phyloP scores from a whole-genome alignment of 1,139 yeast genomes.

The Yamadazyma jaroonii region DNA sequence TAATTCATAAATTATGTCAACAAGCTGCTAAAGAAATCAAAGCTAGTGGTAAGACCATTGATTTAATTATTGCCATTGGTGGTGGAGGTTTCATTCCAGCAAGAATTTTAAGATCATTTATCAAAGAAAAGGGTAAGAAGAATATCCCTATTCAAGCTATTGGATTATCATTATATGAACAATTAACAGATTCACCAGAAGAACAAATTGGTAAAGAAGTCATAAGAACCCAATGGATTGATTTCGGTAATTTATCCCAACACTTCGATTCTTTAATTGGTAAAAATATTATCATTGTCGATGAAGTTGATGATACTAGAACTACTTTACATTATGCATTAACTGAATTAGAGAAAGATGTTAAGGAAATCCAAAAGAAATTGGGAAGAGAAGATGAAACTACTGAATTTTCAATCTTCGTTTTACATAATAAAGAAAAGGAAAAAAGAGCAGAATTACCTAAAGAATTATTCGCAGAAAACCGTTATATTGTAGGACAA shows the following conservation, averaged over 20 bases:
- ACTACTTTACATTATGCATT: slow-evolving; percentile 64
- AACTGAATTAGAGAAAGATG: slow-evolving; percentile 56
- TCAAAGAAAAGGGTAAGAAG: slow-evolving; percentile 52
- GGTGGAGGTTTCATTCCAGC: slow-evolving; percentile 74
- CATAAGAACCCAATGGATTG: slow-evolving; percentile 65
- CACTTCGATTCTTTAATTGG: slow-evolving; percentile 57
- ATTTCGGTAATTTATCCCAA: slow-evolving; percentile 52
- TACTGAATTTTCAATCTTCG: slow-evolving; percentile 55
- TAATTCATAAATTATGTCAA: slow-evolving; percentile 60
- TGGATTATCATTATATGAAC: slow-evolving; percentile 60
- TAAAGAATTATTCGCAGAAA: slow-evolving; percentile 40
- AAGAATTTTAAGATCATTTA: slow-evolving; percentile 58
- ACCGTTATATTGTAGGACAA: slow-evolving; percentile 50
- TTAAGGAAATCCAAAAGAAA: slow-evolving; percentile 47
- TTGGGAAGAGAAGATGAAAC: slow-evolving; percentile 38
- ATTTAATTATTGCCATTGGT: slow-evolving; percentile 62
- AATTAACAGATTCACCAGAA: slow-evolving; percentile 42
- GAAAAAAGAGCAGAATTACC: slow-evolving; percentile 55
- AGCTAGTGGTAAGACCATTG: slow-evolving; percentile 47
- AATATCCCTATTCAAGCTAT: slow-evolving; percentile 66
- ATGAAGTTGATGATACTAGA: slow-evolving; percentile 68
- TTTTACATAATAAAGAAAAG: slow-evolving; percentile 57
- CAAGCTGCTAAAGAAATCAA: slow-evolving; percentile 44
- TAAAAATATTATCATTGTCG: slow-evolving; percentile 61
- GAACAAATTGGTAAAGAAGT: slow-evolving; percentile 59